Conservation (phyloP, 148 eudicot genomes). For the Silene uniflora region DNA sequence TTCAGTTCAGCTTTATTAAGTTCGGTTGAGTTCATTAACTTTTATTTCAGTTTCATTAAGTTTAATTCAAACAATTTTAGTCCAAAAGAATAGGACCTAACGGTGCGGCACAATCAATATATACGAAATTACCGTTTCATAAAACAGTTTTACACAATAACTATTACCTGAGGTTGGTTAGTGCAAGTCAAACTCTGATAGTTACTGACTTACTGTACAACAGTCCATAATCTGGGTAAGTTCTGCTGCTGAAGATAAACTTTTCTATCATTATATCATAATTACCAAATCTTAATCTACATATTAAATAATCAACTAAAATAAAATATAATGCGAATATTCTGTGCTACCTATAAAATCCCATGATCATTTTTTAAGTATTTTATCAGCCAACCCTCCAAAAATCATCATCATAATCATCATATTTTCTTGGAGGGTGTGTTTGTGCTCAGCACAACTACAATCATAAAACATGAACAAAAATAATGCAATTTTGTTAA, state of each 20-base stretch:
- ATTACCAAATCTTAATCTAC: neutral
- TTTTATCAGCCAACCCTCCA: neutral
- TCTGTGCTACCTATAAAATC: neutral
- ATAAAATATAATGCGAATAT: conserved; percentile 57
- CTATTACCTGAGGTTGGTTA: too few relatives aligned
- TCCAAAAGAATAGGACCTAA: too few relatives aligned
- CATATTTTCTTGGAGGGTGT: neutral
- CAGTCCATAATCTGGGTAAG: neutral
- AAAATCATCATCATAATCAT: neutral
- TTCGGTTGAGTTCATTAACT: too few relatives aligned
- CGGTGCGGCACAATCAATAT: too few relatives aligned
- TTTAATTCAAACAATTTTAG: too few relatives aligned
- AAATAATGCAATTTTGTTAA: neutral
- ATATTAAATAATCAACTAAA: too few relatives aligned
- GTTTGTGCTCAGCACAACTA: too few relatives aligned
- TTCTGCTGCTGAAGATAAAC: neutral
- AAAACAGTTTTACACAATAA: too few relatives aligned
- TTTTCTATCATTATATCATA: neutral
- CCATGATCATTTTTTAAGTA: too few relatives aligned
- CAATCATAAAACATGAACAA: conserved; percentile 8
- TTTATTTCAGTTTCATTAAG: too few relatives aligned
- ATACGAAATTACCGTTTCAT: too few relatives aligned
- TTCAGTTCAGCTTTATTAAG: too few relatives aligned
- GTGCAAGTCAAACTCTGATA: neutral
- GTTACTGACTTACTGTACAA: neutral